Evolutionary conservation across 2,329 filamentous ascomycete species (phyloP).

Genomic region (Magnaporthiopsis poae): DNA sequence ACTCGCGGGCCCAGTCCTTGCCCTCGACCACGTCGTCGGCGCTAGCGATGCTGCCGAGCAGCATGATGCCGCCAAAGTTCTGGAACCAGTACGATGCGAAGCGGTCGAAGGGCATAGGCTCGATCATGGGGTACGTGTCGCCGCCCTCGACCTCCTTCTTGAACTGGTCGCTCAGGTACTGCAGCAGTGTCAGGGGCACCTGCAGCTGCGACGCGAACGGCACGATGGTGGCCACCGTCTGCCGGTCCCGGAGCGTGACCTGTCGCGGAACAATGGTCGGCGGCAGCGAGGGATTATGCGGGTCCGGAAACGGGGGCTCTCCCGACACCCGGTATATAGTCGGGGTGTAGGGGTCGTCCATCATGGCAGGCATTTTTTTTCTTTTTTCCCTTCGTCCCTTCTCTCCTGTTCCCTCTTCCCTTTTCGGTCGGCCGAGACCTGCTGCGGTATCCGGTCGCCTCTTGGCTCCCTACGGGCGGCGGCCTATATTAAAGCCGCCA

Average conservation of each 20-base stretch:
- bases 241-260: slow-evolving; percentile 72
- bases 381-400: not conserved
- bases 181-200: slow-evolving; percentile 64
- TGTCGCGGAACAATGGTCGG: slow-evolving; percentile 60
- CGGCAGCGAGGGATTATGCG: slow-evolving; percentile 54
- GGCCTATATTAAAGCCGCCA: not conserved
- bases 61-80: slow-evolving; percentile 80
- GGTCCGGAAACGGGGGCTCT: slow-evolving; percentile 53
- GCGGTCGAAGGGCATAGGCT: slow-evolving; percentile 60
- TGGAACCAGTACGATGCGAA: slow-evolving; percentile 86
- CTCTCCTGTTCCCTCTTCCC: not conserved
- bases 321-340: slow-evolving; percentile 63
- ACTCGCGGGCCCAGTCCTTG: slow-evolving; percentile 69
- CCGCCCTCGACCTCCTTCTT: slow-evolving; percentile 87
- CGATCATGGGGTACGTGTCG: slow-evolving; percentile 83
- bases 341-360: slow-evolving; percentile 64
- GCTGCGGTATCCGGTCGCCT: not conserved
- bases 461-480: not conserved
- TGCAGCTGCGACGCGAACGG: slow-evolving; percentile 69
- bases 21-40: slow-evolving; percentile 44
- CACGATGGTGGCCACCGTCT: slow-evolving; percentile 73
- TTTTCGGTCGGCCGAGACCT: not conserved
- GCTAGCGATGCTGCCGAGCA: slow-evolving; percentile 63
- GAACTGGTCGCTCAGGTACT: slow-evolving; percentile 72
- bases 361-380: slow-evolving; percentile 60